These are phyloP conservation scores for Quercus aquifolioides DNA, from an alignment of 306 rosid species.

Conservation along the genomic window DNA sequence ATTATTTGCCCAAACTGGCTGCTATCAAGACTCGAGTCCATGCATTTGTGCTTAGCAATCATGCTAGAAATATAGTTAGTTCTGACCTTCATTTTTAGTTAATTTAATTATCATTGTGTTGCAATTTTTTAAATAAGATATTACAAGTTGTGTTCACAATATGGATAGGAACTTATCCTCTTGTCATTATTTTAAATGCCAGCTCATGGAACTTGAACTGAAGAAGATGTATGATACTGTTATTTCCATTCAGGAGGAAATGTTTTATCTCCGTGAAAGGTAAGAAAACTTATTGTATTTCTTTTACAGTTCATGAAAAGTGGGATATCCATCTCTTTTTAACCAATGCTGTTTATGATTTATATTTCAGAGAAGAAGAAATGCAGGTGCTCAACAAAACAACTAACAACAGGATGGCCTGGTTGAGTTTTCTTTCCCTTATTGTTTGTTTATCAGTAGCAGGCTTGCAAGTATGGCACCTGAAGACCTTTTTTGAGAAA, in stretches of 20 bases:
- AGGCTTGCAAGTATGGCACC: conserved; percentile 82
- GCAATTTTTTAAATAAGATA: background rate
- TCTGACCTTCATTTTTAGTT: background rate
- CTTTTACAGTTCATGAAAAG: background rate
- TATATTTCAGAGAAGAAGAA: conserved; percentile 74
- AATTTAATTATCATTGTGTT: background rate
- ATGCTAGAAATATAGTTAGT: background rate
- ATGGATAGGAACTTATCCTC: background rate
- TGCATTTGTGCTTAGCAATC: background rate
- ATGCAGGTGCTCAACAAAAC: conserved; percentile 85
- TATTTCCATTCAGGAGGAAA: conserved; percentile 79
- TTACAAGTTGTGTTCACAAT: background rate
- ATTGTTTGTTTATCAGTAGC: conserved; percentile 73
- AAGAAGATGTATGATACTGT: conserved; percentile 72
- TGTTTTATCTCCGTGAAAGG: conserved; percentile 83
- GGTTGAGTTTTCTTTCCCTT: conserved; percentile 78
- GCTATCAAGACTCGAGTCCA: too few species aligned
- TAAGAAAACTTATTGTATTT: conserved; percentile 11
- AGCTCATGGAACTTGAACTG: conserved; percentile 89
- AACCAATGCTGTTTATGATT: background rate
- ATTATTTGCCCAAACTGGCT: too few species aligned
- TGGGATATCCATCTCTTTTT: background rate
- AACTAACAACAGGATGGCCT: conserved; percentile 70
- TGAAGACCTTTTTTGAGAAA: conserved; percentile 91
- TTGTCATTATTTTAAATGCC: conserved; percentile 15